Evolutionary conservation across 2,329 filamentous ascomycete genomes (phyloP), one percentile per base, ranked within the genome.

Genomic region (Aspergillus luchuensis): DNA sequence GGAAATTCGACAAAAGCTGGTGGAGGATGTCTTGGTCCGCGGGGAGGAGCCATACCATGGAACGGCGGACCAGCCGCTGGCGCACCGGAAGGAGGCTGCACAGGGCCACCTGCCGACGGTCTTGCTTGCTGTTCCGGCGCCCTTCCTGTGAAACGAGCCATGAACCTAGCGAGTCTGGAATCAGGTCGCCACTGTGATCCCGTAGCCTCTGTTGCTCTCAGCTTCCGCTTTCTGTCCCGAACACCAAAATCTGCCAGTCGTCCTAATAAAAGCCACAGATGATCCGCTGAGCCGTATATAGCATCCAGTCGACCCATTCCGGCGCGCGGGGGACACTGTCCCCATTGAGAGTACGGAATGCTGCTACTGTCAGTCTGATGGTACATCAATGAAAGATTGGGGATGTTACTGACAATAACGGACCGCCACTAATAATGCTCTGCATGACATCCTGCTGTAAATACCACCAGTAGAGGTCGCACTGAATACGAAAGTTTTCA

Each of bases 391-490:
- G 41, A 45, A 4, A 45, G 17, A 8, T 8, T 33, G 30, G 28
- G 23, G 3, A 52, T 19, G 45, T 43, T 25, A 84, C 92, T 84
- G 81, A 97, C 92, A 97, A 89, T 50, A 96, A 81, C 63, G 85
- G 85, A 45, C 94, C 93, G 8, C 92, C 94, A 66, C 93, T 95
- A 23, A 98, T 80, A 62, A 97, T 86, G 72, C 91, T 92, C 74
- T 97, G 94, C 68, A 94, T 96, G 8, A 91, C 87, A 74, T 98
- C 95, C 81, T 97, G 95, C 76, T 97, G 96, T 69, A 86, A 89
- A 73, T 93, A 97, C 91, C 92, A 97, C 93, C 94, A 99, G 72
- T 90, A 96, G 5, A 98, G 78, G 76, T 98, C 95, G 65, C 90
- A 87, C 41, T 95, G 82, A 15, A 90, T 89, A 69, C 95, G 90